phyloP scores from a whole-genome alignment of 169 alveolate species.

The Eimeria nieschulzi region DNA sequence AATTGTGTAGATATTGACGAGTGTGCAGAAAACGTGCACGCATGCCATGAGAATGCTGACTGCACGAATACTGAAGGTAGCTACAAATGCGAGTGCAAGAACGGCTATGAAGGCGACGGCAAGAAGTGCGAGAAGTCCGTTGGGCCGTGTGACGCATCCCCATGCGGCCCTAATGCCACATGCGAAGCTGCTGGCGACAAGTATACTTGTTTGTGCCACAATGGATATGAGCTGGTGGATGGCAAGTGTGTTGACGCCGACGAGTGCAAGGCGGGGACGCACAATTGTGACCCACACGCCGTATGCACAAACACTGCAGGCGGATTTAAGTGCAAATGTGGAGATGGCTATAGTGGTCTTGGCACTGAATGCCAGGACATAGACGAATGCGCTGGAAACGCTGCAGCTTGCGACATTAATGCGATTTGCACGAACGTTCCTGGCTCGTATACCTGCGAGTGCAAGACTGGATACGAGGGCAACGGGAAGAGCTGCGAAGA shows the following conservation, averaged over 20 bases:
- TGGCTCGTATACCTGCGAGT: slow-evolving; percentile 73
- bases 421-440: slow-evolving; percentile 73
- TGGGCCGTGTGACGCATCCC: slow-evolving; percentile 2
- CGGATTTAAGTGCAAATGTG: slow-evolving; percentile 61
- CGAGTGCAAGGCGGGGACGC: slow-evolving; percentile 65
- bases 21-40: slow-evolving; percentile 74
- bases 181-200: slow-evolving; percentile 54
- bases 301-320: slow-evolving; percentile 73
- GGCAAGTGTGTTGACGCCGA: slow-evolving; percentile 66
- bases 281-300: slow-evolving; percentile 74
- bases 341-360: slow-evolving; percentile 66
- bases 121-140: slow-evolving; percentile 49
- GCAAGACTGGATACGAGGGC: slow-evolving; percentile 73
- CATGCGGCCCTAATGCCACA: slow-evolving; percentile 66
- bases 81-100: slow-evolving; percentile 77
- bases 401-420: slow-evolving; percentile 50
- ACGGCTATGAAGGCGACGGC: slow-evolving; percentile 71
- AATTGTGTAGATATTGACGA: slow-evolving; percentile 80
- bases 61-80: slow-evolving; percentile 79
- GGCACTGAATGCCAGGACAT: slow-evolving; percentile 72
- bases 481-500: slow-evolving; percentile 61
- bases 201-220: slow-evolving; percentile 61
- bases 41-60: slow-evolving; percentile 73
- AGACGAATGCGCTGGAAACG: slow-evolving; percentile 71
- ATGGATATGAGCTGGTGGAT: slow-evolving; percentile 66